Evolutionary conservation across 1,284 basidiomycete species (phyloP), one percentile per base, ranked within the genome.

Genomic region (Cutaneotrichosporon sp.): DNA sequence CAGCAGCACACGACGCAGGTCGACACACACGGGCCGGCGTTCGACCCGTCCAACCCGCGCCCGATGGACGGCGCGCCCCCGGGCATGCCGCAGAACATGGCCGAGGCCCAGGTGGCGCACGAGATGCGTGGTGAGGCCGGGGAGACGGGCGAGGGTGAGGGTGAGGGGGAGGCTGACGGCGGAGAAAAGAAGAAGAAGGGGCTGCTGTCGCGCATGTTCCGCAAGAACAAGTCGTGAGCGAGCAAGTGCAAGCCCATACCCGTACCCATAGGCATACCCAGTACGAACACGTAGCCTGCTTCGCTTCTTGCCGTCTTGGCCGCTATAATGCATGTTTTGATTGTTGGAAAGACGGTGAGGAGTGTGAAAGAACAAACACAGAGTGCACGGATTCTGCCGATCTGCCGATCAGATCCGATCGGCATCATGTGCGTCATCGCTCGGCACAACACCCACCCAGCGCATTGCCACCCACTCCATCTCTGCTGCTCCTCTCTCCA

Each of bases 1-100:
- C 27, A 56, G 7, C 42, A 61, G 33, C 49, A 61, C 43, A 61
- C 59, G 18, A 8, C 38, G 3, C 59, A 61, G 50, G 24, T 61
- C 38, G 59, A 56, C 54, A 38, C 53, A 27, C 47, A 50, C 18
- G 47, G 25, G 16, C 47, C 47, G 8, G 47, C 47, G 25, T n/a
- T 24, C 34, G 24, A 49, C 47, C 29, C 34, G 18, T 27, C 13
- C 34, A 6, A 36, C 24, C 46, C 33, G 27, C 33, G 16, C 25
- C 24, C 18, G 14, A 20, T 25, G 24, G 16, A 50, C 5, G 18
- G 46, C 25, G 5, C 22, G 24, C 5, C 20, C 18, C 11, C 14
- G 25, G 24, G 22, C 22, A 20, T 24, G 45, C 45, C 20, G 18
- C 22, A 5, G 20, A 22, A 13, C 13, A 22, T 24, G 22, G 11